Conservation (phyloP, 345 rosid species). For the Lepidium sativum region DNA sequence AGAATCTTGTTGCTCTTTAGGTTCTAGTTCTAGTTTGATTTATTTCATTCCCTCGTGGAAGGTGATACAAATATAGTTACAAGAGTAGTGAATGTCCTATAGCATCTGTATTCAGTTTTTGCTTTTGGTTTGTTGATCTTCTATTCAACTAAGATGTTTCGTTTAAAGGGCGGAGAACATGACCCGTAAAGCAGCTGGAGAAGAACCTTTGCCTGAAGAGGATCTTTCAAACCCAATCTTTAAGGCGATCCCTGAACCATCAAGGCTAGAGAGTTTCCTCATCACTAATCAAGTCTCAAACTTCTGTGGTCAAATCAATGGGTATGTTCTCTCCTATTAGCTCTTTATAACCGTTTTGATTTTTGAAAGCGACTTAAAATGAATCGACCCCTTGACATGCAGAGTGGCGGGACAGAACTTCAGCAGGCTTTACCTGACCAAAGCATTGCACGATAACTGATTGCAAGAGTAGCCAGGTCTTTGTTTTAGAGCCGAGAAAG, state of each 20-base stretch:
- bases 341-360: neutral
- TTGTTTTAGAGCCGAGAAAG: neutral
- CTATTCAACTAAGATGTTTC: neutral
- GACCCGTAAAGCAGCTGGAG: slow-evolving; percentile 83
- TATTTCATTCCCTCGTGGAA: neutral
- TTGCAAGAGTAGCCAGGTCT: neutral
- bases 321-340: slow-evolving; percentile 37
- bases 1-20: neutral
- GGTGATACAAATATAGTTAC: neutral
- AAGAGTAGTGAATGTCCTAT: neutral
- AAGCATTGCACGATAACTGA: slow-evolving; percentile 79
- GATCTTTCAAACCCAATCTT: slow-evolving; percentile 91
- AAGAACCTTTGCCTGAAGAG: slow-evolving; percentile 93
- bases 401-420: slow-evolving; percentile 97
- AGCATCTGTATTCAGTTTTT: neutral
- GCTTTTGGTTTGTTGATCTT: neutral
- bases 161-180: slow-evolving; percentile 74
- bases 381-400: slow-evolving; percentile 14
- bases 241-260: slow-evolving; percentile 86
- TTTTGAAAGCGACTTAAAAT: neutral
- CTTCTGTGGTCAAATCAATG: slow-evolving; percentile 96
- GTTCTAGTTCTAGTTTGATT: neutral
- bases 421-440: slow-evolving; percentile 68
- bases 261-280: slow-evolving; percentile 93
- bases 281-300: slow-evolving; percentile 83